phyloP scores from a whole-genome alignment of 169 alveolate genomes.

The Plasmodium yoelii region DNA sequence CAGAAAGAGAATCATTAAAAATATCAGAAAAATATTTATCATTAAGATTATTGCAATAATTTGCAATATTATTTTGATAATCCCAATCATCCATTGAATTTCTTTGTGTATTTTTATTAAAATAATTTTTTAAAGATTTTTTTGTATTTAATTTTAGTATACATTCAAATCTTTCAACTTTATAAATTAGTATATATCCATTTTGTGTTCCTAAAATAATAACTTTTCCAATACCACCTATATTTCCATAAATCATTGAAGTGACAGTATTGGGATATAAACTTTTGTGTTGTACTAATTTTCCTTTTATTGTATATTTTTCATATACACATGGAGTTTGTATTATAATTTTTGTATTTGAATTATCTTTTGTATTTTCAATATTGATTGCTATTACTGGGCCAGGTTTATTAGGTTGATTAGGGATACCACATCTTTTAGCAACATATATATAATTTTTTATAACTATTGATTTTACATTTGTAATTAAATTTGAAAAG shows the following conservation, averaged over 20 bases:
- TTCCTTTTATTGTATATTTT: constrained; percentile 58
- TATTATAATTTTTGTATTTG: constrained; percentile 22
- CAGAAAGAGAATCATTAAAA: no score
- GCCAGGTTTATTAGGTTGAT: constrained; percentile 76
- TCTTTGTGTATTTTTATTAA: constrained; percentile 1
- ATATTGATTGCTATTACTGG: constrained; percentile 71
- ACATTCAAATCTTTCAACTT: constrained; percentile 79
- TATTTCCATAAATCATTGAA: constrained; percentile 80
- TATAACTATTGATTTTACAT: constrained; percentile 59
- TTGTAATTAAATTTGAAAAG: constrained; percentile 54
- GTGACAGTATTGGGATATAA: constrained; percentile 84
- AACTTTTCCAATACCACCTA: constrained; percentile 85
- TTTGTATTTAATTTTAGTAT: constrained; percentile 81
- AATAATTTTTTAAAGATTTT: constrained; percentile 37
- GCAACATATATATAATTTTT: constrained; percentile 71
- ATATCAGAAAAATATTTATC: background rate
- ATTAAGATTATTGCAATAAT: background rate
- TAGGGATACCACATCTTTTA: constrained; percentile 64
- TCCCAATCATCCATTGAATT: constrained; percentile 11
- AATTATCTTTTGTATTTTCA: constrained; percentile 30
- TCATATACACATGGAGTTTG: constrained; percentile 78
- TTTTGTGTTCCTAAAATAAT: constrained; percentile 83
- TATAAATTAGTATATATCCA: constrained; percentile 81
- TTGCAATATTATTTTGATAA: constrained; percentile 2
- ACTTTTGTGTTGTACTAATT: constrained; percentile 81